Base-by-base conservation (phyloP, 2,329 filamentous ascomycete genomes). In the Dothiorella sarmentorum region DNA sequence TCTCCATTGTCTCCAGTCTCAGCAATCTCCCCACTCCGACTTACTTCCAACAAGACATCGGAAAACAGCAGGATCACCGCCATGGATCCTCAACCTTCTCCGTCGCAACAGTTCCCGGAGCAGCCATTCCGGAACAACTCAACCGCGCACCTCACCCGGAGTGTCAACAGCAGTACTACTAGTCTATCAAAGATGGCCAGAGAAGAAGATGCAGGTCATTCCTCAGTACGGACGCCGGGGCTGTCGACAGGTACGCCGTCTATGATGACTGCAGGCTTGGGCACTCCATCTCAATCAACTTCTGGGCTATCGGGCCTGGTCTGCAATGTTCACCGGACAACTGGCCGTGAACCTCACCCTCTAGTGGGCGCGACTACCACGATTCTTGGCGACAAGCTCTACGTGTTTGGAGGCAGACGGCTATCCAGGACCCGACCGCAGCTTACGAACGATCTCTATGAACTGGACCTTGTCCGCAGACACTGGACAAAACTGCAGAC, bases 281-380 rank as follows among this genome's bases (percentile, higher is more conserved):
- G 65, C 9, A 73, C 71, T 5, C 68, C 73, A 24, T 67, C 74
- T 27, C 71, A 75, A 11, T 76, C 78, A 20, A 78, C 82, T n/a
- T 78, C 84, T 61, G 84, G 86, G 61, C 70, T 88, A 26, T 87
- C 85, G 4, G 85, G 85, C 4, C 73, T 88, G 60, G 85, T 88
- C 7, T 88, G 85, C 69, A 87, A 87, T 70, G 84, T 88, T 22
- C 83, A 87, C 65, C 78, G 92, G 63, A 97, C 94, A 1, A 97
- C 93, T 0, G 94, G 94, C 33, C 86, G 86, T 62, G 92, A 97
- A 69, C 94, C 94, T 2, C 91, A 90, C 68, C 89, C 94, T 2
- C 79, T 97, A 2, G 94, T 99, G 0, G 94, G 94, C 29, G 93
- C 94, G 4, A 97, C 94, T 0, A 97, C 94, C 0, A 97, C 94